These are phyloP conservation scores for Colletotrichum ledebouriae DNA, from an alignment of 2,329 filamentous ascomycete species.

Conservation along the genomic window DNA sequence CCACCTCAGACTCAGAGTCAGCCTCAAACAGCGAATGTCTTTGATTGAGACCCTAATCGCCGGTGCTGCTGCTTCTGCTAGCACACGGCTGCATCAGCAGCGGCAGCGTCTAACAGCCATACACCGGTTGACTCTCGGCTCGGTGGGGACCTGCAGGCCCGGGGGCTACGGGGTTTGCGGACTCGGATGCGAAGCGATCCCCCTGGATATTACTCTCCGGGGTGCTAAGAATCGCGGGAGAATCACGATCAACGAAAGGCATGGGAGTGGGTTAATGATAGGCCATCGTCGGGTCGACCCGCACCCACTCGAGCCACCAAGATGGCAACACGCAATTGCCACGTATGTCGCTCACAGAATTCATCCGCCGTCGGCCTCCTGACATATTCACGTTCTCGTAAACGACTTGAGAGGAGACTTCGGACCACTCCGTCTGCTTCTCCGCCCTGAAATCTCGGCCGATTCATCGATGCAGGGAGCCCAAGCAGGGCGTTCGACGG, in stretches of 20 bases:
- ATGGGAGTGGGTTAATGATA: neutral
- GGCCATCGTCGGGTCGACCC: constrained; percentile 26
- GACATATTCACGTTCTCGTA: neutral
- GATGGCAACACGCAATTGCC: neutral
- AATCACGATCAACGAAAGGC: constrained; percentile 12
- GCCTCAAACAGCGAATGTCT: constrained; percentile 20
- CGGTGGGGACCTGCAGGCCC: neutral
- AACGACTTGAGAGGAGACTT: neutral
- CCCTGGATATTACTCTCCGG: neutral
- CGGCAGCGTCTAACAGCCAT: neutral
- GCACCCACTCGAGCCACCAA: neutral
- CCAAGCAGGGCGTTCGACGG: constrained; percentile 9
- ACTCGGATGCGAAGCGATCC: constrained; percentile 9
- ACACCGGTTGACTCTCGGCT: constrained; percentile 20
- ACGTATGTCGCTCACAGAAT: neutral
- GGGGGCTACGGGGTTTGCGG: neutral
- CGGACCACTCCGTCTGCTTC: neutral
- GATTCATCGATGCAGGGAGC: constrained; percentile 14
- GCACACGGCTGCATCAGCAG: constrained; percentile 11
- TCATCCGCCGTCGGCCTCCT: neutral
- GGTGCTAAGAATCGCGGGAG: neutral
- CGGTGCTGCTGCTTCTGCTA: constrained; percentile 2
- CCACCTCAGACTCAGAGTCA: neutral
- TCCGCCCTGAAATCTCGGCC: constrained; percentile 5
- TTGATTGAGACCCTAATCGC: constrained; percentile 22